A percentile compares a stretch with the other conserved stretches of the same genome.
These are phyloP conservation scores for Umbilicus rupestris DNA, from an alignment of 164 flowering plant species.

Conservation along the genomic window DNA sequence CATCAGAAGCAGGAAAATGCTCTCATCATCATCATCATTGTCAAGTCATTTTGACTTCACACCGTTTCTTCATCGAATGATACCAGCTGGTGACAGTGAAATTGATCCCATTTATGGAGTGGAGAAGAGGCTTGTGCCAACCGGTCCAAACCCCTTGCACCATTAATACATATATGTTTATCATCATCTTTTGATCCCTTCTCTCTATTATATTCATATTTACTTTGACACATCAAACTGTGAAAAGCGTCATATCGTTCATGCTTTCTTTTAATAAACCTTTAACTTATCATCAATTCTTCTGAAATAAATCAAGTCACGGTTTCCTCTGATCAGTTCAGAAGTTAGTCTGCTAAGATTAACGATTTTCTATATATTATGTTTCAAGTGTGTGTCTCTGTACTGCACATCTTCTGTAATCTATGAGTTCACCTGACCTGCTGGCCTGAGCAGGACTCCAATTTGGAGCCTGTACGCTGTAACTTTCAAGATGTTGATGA, in stretches of 20 bases:
- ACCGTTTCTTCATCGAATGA: constrained; percentile 16
- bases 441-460: too few relatives aligned
- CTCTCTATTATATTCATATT: background rate
- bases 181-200: background rate
- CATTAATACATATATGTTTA: constrained; percentile 26
- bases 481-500: too few relatives aligned
- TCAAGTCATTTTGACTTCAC: constrained; percentile 27
- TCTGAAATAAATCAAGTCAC: too few relatives aligned
- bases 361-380: too few relatives aligned
- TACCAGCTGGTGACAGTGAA: constrained; percentile 13
- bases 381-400: too few relatives aligned
- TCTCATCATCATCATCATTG: constrained; percentile 9
- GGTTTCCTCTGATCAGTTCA: too few relatives aligned
- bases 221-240: background rate
- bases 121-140: constrained; percentile 50
- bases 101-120: constrained; percentile 43
- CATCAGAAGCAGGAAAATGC: constrained; percentile 15
- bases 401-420: too few relatives aligned
- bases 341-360: too few relatives aligned
- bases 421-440: too few relatives aligned
- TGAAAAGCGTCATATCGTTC: background rate
- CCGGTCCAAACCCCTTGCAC: constrained; percentile 70
- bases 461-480: too few relatives aligned
- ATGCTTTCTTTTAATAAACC: background rate
- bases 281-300: too few relatives aligned